Base-by-base conservation (phyloP, 1,284 basidiomycete species). In the Heterobasidion occidentale region DNA sequence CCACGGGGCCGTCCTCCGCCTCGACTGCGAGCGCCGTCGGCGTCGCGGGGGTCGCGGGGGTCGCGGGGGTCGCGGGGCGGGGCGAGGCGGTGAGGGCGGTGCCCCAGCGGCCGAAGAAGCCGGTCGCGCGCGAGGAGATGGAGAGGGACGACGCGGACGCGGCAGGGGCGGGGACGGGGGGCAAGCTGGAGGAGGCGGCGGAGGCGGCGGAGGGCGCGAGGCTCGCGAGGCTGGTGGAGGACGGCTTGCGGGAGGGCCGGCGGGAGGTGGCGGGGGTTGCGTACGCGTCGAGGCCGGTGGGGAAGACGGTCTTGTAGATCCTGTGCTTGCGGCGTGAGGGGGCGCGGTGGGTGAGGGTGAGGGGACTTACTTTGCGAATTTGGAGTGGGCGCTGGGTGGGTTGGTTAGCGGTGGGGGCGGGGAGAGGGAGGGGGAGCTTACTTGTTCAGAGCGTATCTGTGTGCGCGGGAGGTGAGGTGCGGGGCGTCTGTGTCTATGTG, bases 231-330 rank as follows among this genome's bases (percentile, higher is more conserved):
- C 59, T 50, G 64, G 60, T 52, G 65, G 72, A 42, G 47, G 73
- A 71, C 57, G 70, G 63, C 62, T 72, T 69, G 33, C 72, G 73
- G 44, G 78, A 81, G 9, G 73, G 67, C 1, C 70, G 56, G 9
- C 75, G 72, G 1, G 79, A 76, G 0, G 78, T 64, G 11, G 75
- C 71, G 33, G 80, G 80, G 0, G 80, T 81, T 7, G 70, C 64
- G 62, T 78, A 79, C 2, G 69, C 67, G 44, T 82, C 79, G 2
- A 90, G 67, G 4, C 88, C 88, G 34, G 75, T 71, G 0, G 88
- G 88, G 61, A 86, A 91, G 34, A 90, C 79, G 4, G 77, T 79
- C 67, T 86, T 90, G 72, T 81, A 90, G 7, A 90, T 42, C 38
- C 19, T 19, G 19, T 19, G 19, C 19, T 19, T 19, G 19, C 19